Evolutionary conservation across 176 grass and related monocot species (phyloP), one percentile per base, ranked within the genome.

Genomic region (Eleusine indica): DNA sequence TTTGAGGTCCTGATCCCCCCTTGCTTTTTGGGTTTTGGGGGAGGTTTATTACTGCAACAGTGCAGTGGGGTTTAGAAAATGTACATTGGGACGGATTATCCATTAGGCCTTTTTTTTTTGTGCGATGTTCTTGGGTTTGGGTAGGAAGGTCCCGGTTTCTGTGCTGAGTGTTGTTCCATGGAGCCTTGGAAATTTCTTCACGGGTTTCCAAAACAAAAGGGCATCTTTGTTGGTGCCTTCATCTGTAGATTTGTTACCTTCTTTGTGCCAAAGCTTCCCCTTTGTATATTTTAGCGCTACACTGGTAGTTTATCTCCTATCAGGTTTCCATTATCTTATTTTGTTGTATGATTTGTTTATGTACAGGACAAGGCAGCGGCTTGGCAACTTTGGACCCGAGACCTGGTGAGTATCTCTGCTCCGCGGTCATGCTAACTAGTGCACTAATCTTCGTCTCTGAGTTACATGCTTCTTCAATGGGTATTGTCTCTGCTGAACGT

Each of bases 361-460:
- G 40, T 61, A 72, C 73, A 82, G 68, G 67, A 19, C 28, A 35
- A n/a, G 16, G 38, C 22, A 84, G 73, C 18, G 16, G 73, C 52
- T 67, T 56, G 73, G 54, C 40, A 63, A 57, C 53, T 85, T 85
- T 78, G 67, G 43, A 17, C 9, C 18, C 37, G 32, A 64, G 14
- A 66, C 35, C 30, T 15, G 3, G 75, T 79, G 67, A 85, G 84
- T 79, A 49, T 64, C 37, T 85, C 1, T 15, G 12, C 48, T 30
- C 29, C 6, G 28, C 48, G 61, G 17, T 51, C 53, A 21, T 41
- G 25, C 25, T 77, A 0, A 54, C 52, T 54, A 58, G 11, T 46
- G 4, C 19, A 68, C 3, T 19, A n/a, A 9, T 38, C 11, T 49
- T 38, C 12, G 32, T 4, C 8, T 57, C 51, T 9, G 9, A 9